A percentile compares a stretch with the other conserved stretches of the same genome.
Evolutionary conservation across 371 early-diverging fungal genomes (phyloP).

Genomic region (Actinomucor elegans): DNA sequence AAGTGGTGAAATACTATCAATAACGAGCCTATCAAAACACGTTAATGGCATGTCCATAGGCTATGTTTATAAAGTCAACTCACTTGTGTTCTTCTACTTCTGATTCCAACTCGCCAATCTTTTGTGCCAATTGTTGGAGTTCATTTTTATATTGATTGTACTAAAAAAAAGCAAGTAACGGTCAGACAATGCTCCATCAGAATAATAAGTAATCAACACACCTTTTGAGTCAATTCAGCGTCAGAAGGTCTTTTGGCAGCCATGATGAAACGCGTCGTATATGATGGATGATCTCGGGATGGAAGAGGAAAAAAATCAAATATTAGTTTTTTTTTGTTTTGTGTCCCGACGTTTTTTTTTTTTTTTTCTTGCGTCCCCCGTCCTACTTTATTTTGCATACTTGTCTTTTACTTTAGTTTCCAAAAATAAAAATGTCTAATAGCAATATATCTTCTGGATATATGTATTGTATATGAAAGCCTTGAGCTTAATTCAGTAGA

Average conservation of each 20-base stretch:
- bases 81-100: conserved; percentile 95
- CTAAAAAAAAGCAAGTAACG: conserved; percentile 28
- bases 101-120: conserved; percentile 92
- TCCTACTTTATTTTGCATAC: no score
- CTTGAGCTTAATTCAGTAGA: no score
- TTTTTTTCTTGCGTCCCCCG: no score
- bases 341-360: no score
- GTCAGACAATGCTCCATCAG: no score
- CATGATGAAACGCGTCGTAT: conserved; percentile 18
- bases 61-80: conserved; percentile 2
- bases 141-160: conserved; percentile 87
- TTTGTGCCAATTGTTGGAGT: conserved; percentile 80
- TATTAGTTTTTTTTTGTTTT: no score
- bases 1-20: conserved; percentile 88
- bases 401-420: no score
- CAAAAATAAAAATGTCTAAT: no score
- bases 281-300: conserved; percentile 6
- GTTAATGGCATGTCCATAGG: background rate
- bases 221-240: conserved; percentile 51
- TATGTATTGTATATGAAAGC: no score
- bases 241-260: conserved; percentile 40
- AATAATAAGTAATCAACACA: no score
- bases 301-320: background rate
- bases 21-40: conserved; percentile 70
- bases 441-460: no score